phyloP scores from a whole-genome alignment of 2,329 filamentous ascomycete genomes.

The Pseudogymnoascus destructans region DNA sequence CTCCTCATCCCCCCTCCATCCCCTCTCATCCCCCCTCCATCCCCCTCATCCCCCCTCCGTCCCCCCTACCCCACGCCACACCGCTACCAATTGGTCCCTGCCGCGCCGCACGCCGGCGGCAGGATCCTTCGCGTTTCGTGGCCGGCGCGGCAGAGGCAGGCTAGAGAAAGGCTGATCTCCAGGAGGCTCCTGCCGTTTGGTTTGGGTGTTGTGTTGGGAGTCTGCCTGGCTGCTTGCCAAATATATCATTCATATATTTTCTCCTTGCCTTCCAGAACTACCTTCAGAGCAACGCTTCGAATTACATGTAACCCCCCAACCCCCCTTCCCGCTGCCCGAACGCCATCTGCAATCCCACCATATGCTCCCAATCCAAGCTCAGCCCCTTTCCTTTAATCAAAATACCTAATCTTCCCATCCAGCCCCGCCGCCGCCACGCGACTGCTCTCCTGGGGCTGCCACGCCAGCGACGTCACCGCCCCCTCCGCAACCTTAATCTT shows the following conservation, averaged over 20 bases:
- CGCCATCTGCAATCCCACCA: conserved; percentile 11
- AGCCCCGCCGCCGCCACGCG: conserved; percentile 85
- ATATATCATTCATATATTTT: neutral
- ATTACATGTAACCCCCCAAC: neutral
- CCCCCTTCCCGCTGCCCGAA: neutral
- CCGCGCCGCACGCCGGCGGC: neutral
- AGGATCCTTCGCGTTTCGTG: neutral
- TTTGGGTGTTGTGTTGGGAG: neutral
- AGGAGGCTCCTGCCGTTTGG: neutral
- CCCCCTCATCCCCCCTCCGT: neutral
- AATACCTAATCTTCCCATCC: conserved; percentile 81
- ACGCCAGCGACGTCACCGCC: conserved; percentile 74
- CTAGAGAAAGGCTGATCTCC: neutral
- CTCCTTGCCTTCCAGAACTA: neutral
- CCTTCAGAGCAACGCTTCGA: neutral
- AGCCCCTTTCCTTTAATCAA: conserved; percentile 50
- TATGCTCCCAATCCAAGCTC: neutral
- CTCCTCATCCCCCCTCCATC: neutral
- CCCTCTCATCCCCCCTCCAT: neutral
- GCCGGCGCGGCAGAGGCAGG: neutral
- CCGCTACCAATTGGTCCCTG: neutral
- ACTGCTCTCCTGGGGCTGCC: conserved; percentile 95
- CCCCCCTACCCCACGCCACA: neutral
- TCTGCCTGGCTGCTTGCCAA: neutral
- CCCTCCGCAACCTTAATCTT: conserved; percentile 80